phyloP scores from a whole-genome alignment of 1,139 yeast genomes.

The Blastobotrys persicus region DNA sequence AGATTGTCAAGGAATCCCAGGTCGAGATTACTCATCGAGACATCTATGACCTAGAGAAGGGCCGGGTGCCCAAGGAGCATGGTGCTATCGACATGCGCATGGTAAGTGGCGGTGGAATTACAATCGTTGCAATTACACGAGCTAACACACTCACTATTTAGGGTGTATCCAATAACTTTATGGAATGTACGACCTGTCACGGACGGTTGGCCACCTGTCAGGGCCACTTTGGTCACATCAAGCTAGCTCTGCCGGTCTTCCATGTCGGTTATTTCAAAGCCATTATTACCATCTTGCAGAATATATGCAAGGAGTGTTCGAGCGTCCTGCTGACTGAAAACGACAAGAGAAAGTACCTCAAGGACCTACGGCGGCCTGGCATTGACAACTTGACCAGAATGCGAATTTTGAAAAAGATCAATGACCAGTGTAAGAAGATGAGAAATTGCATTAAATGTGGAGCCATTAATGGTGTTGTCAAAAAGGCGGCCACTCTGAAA shows the following conservation, averaged over 20 bases:
- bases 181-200: constrained; percentile 87
- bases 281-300: constrained; percentile 82
- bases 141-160: constrained; percentile 20
- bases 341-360: constrained; percentile 62
- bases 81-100: constrained; percentile 91
- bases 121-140: neutral
- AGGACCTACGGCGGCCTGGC: constrained; percentile 81
- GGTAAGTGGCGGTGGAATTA: constrained; percentile 37
- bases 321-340: constrained; percentile 71
- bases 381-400: constrained; percentile 88
- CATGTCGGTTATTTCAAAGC: constrained; percentile 97
- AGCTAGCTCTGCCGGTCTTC: constrained; percentile 91
- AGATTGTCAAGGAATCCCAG: constrained; percentile 89
- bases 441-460: constrained; percentile 86
- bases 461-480: constrained; percentile 92
- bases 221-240: constrained; percentile 96
- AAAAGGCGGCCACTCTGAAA: constrained; percentile 93
- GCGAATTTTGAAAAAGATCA: constrained; percentile 76
- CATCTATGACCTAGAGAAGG: constrained; percentile 83
- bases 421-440: constrained; percentile 94
- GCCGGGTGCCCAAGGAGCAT: constrained; percentile 69
- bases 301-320: constrained; percentile 90
- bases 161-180: constrained; percentile 84
- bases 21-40: constrained; percentile 92
- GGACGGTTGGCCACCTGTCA: constrained; percentile 93